A percentile compares a stretch with the other conserved stretches of the same genome.
These are phyloP conservation scores for Cytospora piceae DNA, from an alignment of 2,329 filamentous ascomycete species.

Conservation along the genomic window DNA sequence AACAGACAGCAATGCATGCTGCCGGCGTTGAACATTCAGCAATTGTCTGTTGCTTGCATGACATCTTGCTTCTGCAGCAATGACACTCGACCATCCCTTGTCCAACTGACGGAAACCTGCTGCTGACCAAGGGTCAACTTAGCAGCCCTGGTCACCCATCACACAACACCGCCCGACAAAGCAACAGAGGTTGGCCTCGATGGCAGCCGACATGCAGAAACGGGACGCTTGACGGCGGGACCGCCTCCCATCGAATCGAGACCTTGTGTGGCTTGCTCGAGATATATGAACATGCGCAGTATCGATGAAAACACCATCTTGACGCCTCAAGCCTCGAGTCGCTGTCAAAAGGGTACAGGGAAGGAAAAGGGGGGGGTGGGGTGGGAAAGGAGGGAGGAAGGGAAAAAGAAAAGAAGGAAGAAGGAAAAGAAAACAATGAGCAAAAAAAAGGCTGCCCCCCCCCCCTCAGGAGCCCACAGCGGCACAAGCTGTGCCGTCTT, in stretches of 20 bases:
- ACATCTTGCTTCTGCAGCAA: conserved; percentile 15
- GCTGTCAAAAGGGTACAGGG: background rate
- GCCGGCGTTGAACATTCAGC: background rate
- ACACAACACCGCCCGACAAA: background rate
- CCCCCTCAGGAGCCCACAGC: conserved; percentile 6
- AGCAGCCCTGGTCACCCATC: background rate
- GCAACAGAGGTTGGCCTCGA: background rate
- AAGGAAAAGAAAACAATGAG: too few species aligned
- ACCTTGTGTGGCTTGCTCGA: conserved; percentile 28
- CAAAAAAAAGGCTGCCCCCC: conserved; percentile 7
- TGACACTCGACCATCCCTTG: background rate
- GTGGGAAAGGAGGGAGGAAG: too few species aligned
- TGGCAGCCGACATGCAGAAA: conserved; percentile 12
- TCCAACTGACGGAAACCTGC: conserved; percentile 9
- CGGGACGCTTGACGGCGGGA: conserved; percentile 17
- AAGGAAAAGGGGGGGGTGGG: too few species aligned
- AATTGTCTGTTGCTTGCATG: background rate
- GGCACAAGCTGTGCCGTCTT: conserved; percentile 4
- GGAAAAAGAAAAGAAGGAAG: too few species aligned
- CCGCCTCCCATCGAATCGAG: conserved; percentile 9
- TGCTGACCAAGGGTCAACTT: conserved; percentile 15
- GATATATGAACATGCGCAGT: conserved; percentile 24
- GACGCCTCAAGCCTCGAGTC: conserved; percentile 11
- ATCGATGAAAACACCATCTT: conserved; percentile 22
- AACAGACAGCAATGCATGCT: background rate